phyloP scores from a whole-genome alignment of 805 yeast genomes.

The Tetrapisispora fleetii region DNA sequence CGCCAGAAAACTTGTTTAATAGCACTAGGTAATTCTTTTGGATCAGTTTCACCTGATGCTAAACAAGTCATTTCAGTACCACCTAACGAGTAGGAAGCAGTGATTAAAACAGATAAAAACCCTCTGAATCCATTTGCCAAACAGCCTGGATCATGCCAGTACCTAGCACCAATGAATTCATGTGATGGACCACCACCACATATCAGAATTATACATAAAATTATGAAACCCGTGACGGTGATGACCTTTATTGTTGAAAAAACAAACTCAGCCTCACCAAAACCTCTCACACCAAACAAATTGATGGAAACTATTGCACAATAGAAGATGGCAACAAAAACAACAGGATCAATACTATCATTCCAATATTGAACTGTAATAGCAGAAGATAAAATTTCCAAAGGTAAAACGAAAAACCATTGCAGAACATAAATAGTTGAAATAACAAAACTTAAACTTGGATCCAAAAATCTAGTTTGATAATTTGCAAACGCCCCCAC shows the following conservation, averaged over 20 bases:
- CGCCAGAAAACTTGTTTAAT: conserved; percentile 63
- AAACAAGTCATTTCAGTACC: conserved; percentile 66
- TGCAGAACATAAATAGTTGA: conserved; percentile 44
- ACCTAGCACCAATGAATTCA: conserved; percentile 37
- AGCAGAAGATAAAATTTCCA: conserved; percentile 40
- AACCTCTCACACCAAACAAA: conserved; percentile 40
- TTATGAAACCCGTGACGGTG: conserved; percentile 42
- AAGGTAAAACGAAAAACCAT: conserved; percentile 39
- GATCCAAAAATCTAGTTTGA: conserved; percentile 40
- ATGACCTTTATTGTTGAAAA: conserved; percentile 37
- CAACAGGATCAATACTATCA: conserved; percentile 32
- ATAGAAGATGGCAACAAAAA: conserved; percentile 39
- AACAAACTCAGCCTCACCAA: conserved; percentile 41
- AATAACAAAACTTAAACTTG: conserved; percentile 45
- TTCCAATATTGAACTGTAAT: conserved; percentile 42
- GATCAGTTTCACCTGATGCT: conserved; percentile 64
- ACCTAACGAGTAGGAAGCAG: conserved; percentile 65
- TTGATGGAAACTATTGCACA: conserved; percentile 35
- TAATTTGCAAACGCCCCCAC: conserved; percentile 41
- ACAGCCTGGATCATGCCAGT: conserved; percentile 46
- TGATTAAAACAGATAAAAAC: conserved; percentile 53
- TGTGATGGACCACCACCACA: conserved; percentile 39
- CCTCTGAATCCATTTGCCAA: conserved; percentile 52
- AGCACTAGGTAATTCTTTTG: conserved; percentile 56
- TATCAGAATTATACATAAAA: conserved; percentile 38